Base-by-base conservation (phyloP, 2,329 filamentous ascomycete species). In the Ascochyta clinopodiicola region DNA sequence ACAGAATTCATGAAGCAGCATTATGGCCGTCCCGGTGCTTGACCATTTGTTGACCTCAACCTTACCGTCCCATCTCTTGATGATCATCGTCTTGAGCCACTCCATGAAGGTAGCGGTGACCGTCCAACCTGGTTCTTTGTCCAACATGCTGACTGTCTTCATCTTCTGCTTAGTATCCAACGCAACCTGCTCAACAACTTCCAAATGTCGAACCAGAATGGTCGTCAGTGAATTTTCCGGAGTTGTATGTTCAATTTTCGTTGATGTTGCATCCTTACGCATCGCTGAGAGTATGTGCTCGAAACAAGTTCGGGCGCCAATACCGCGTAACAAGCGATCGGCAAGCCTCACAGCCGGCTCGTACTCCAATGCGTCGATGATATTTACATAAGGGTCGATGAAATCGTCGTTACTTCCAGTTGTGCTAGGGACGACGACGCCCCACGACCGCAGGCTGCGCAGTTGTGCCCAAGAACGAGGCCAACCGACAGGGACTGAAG, bases 61-160 rank as follows among this genome's bases (percentile, higher is more conserved):
- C 50, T 85, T 85, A 0, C 91, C 90, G 68, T 94, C 84, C 93
- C 93, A 97, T 59, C 91, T 86, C 51, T 87, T 86, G 39, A 96
- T 77, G 67, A 96, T 84, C 1, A 95, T 82, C 0, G 88, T 87
- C 56, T 89, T 82, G 19, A 89, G 84, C 89, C 88, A 92, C 66
- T 92, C 89, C 24, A 92, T 75, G 6, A 75, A 72, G 0, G 70
- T 68, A 7, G 72, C 62, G 15, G 71, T 71, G 2, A 74, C 62
- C 6, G 71, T 74, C 73, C 73, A 75, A 4, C 72, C 72, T 6
- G 72, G 73, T 39, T 75, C 72, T 7, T 65, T 63, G 9, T 51
- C 42, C 3, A 43, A 24, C 13, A 51, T 60, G 7, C 52, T 52
- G 12, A 44, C 55, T 5, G 59, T 42, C 9, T 59, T 67, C 55